phyloP scores from a whole-genome alignment of 352 stramenopile genomes.

The Albugo candida region DNA sequence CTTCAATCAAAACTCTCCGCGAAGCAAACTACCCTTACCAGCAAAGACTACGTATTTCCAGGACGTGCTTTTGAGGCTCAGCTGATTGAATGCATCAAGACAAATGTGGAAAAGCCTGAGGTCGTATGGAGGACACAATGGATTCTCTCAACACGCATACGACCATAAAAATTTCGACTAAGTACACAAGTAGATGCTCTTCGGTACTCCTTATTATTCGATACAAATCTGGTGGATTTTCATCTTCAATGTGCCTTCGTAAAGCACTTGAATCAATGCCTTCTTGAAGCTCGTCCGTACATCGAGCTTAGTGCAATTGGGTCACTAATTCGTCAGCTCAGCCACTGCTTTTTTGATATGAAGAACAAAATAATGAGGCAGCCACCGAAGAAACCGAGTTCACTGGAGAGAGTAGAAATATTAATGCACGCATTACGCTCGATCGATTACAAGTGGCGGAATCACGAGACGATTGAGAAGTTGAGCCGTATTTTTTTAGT shows the following conservation, averaged over 20 bases:
- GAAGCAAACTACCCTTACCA: too few relatives aligned
- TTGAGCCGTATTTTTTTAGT: constrained; percentile 78
- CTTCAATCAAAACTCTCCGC: constrained; percentile 14
- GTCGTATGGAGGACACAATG: background rate
- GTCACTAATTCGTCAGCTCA: constrained; percentile 39
- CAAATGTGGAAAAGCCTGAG: constrained; percentile 22
- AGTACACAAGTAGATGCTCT: constrained; percentile 43
- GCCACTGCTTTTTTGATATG: constrained; percentile 78
- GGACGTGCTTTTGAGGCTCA: constrained; percentile 49
- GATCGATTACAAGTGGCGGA: constrained; percentile 70
- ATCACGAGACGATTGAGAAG: constrained; percentile 69
- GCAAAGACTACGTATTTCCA: background rate
- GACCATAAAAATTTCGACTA: constrained; percentile 48
- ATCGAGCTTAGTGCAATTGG: constrained; percentile 55
- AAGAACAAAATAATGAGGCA: constrained; percentile 65
- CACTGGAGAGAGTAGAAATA: constrained; percentile 23
- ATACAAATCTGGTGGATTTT: constrained; percentile 28
- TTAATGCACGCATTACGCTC: constrained; percentile 62
- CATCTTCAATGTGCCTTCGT: constrained; percentile 61
- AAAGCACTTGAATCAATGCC: constrained; percentile 60
- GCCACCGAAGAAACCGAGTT: constrained; percentile 58
- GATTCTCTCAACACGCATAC: constrained; percentile 14
- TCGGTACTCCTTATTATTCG: constrained; percentile 44
- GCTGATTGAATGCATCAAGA: constrained; percentile 77
- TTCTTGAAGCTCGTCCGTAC: constrained; percentile 43